Conservation (phyloP, 2,329 filamentous ascomycete species). For the Meredithiella fracta region DNA sequence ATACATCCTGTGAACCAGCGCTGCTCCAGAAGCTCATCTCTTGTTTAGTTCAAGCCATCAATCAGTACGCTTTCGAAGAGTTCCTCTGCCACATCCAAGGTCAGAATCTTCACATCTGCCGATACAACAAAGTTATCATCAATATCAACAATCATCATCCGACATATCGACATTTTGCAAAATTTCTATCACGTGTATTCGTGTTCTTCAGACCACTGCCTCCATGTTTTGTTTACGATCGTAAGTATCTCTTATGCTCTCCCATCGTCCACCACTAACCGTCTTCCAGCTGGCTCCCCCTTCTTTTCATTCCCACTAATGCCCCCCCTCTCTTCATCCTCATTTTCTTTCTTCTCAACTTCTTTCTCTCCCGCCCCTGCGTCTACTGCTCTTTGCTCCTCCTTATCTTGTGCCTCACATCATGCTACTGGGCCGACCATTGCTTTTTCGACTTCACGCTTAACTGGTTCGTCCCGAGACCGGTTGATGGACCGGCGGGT, state of each 20-base stretch:
- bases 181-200: no score
- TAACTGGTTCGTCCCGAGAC: slow-evolving; percentile 83
- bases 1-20: no score
- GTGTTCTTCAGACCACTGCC: not conserved
- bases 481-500: slow-evolving; percentile 14
- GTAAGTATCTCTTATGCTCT: slow-evolving; percentile 21
- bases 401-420: slow-evolving; percentile 82
- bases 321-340: slow-evolving; percentile 73
- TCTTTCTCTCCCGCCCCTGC: slow-evolving; percentile 90
- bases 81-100: no score
- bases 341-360: slow-evolving; percentile 81
- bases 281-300: slow-evolving; percentile 54
- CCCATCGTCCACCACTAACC: not conserved
- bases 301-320: slow-evolving; percentile 78
- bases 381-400: slow-evolving; percentile 96
- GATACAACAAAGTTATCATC: no score
- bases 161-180: no score
- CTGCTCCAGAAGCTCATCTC: no score
- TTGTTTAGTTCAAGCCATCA: no score
- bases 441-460: slow-evolving; percentile 86
- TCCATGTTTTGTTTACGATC: slow-evolving; percentile 47
- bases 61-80: no score
- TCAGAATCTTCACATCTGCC: no score
- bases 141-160: no score
- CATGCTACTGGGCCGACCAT: slow-evolving; percentile 74